Conservation (phyloP, 2,329 filamentous ascomycete species). For the Dryadomyces quercivorus region DNA sequence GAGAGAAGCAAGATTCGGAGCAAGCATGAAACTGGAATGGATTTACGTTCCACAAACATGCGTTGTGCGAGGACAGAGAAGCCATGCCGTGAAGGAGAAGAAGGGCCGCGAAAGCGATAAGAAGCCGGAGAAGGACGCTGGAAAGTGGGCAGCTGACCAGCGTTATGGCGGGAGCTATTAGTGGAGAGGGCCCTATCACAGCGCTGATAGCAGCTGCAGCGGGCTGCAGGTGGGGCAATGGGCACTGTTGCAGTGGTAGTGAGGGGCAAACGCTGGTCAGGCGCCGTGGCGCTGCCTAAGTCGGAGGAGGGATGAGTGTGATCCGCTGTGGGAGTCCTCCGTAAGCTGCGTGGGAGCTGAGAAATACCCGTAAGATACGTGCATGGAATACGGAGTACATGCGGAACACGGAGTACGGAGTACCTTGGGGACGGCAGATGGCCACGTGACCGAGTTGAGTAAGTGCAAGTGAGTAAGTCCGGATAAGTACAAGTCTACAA, state of each 20-base stretch:
- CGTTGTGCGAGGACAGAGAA: background rate
- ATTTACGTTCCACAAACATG: background rate
- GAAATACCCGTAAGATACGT: too few species aligned
- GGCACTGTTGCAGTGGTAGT: background rate
- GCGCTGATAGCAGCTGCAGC: background rate
- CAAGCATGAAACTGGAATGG: background rate
- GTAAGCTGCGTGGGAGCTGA: too few species aligned
- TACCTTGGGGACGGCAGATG: background rate
- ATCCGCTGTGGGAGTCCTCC: too few species aligned
- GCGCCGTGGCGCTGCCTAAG: background rate
- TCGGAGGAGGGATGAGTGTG: background rate
- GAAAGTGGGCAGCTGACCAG: background rate
- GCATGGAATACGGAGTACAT: too few species aligned
- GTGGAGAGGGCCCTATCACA: constrained; percentile 1
- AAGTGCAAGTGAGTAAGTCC: too few species aligned
- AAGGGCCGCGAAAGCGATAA: background rate
- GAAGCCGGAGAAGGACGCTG: background rate
- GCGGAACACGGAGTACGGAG: too few species aligned
- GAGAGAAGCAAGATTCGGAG: background rate
- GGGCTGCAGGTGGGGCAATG: constrained; percentile 5
- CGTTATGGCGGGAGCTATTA: background rate
- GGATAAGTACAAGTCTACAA: too few species aligned
- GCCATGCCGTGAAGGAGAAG: background rate
- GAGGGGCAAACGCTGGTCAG: constrained; percentile 3
- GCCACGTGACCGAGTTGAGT: background rate